Base-by-base conservation (phyloP, 73 alveolate species). In the Paramecium caudatum region DNA sequence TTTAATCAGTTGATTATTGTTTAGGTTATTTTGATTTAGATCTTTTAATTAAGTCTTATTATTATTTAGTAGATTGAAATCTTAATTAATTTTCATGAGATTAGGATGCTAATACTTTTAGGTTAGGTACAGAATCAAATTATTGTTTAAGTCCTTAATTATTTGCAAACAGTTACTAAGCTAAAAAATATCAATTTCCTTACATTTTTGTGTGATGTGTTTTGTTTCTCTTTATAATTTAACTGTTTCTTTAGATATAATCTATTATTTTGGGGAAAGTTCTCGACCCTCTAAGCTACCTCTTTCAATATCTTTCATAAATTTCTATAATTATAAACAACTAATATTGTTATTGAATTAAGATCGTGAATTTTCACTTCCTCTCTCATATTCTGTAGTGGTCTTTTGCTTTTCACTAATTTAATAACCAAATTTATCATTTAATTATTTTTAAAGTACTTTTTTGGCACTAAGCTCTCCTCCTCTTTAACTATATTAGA, bases 81-180 rank as follows among this genome's bases (percentile, higher is more conserved):
- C 80, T 55, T 5, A 43, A 21, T 27, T 23, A 55, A 5, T 37
- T 37, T 55, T 55, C 80, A 27, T 55, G 30, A 2, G 23, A 43
- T 27, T 27, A 43, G 8, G 80, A 43, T 27, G 80, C 30, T 23
- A 55, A 55, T 5, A 43, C 9, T 55, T 55, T 55, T 55, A 27
- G 80, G 30, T 55, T 55, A 55, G 80, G 80, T 8, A 55, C 23
- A 55, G 80, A 55, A 55, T 55, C 80, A 23, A 27, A 55, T 55
- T 55, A 27, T 55, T 55, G 45, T 55, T 55, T 43, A 55, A 55
- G n/a, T 27, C 23, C 8, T 10, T 55, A 27, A 10, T 27, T 55
- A 23, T 55, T 55, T 10, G 30, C 80, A 23, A 27, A 55, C 16
- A 27, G 30, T 16, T 55, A 55, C 30, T 55, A 55, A 55, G 80